Evolutionary conservation across 768 basidiomycete species (phyloP).

Genomic region (Suillus subalutaceus): DNA sequence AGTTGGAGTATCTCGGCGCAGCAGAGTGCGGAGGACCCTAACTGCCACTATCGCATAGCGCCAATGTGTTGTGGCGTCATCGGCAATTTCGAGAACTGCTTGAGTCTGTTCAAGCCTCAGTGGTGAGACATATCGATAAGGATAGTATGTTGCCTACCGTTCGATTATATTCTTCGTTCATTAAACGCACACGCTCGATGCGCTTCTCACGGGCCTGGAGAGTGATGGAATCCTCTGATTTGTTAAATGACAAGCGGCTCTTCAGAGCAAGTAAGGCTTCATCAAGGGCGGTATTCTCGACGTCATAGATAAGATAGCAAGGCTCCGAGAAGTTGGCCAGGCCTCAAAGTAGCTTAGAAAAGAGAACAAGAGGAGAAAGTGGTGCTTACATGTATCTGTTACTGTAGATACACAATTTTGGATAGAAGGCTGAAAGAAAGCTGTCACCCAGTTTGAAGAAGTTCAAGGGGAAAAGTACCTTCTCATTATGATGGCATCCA

Average conservation of each 20-base stretch:
- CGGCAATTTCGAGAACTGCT: slow-evolving; percentile 51
- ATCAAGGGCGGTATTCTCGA: slow-evolving; percentile 48
- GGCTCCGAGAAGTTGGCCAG: slow-evolving; percentile 66
- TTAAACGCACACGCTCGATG: slow-evolving; percentile 41
- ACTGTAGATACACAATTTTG: slow-evolving; percentile 71
- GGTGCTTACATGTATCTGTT: slow-evolving; percentile 62
- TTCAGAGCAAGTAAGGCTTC: slow-evolving; percentile 42
- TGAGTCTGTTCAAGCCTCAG: slow-evolving; percentile 33
- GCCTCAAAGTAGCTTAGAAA: slow-evolving; percentile 39
- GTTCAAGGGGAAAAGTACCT: slow-evolving; percentile 45
- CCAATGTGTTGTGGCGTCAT: slow-evolving; percentile 73
- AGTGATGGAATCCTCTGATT: slow-evolving; percentile 42
- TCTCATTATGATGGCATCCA: slow-evolving; percentile 81
- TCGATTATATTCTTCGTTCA: slow-evolving; percentile 44
- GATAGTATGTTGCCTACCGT: slow-evolving; percentile 43
- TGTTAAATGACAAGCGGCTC: slow-evolving; percentile 30
- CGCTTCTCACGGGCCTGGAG: slow-evolving; percentile 47
- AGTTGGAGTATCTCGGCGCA: slow-evolving; percentile 64
- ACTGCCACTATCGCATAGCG: slow-evolving; percentile 74
- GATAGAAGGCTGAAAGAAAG: slow-evolving; percentile 61
- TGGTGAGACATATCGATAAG: neutral
- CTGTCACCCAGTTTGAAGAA: neutral
- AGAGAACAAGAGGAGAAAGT: neutral
- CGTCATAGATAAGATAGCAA: slow-evolving; percentile 52
- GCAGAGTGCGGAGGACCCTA: slow-evolving; percentile 65